These are phyloP conservation scores for Poterioochromonas sp. DNA, from an alignment of 352 stramenopile genomes.

Conservation along the genomic window DNA sequence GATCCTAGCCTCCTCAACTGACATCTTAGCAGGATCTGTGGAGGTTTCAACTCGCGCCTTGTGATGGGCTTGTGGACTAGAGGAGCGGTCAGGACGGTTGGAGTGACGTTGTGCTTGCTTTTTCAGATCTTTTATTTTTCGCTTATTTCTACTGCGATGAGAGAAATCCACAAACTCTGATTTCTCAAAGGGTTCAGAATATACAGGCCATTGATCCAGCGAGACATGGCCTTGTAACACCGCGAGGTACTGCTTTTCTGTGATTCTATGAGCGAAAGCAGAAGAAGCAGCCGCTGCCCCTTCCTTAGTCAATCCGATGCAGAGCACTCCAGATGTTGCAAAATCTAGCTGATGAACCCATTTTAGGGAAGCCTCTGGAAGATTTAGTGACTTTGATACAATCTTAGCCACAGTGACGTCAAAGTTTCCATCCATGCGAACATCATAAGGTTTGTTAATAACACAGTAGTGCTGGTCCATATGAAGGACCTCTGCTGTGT, in stretches of 20 bases:
- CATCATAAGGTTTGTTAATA: constrained; percentile 53
- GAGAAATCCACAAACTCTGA: no score
- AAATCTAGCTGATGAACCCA: constrained; percentile 81
- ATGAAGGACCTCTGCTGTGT: no score
- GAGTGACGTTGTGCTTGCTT: no score
- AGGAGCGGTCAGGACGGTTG: no score
- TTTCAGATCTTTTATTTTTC: no score
- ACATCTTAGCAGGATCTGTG: no score
- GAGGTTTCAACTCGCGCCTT: no score
- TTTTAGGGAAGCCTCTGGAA: constrained; percentile 53
- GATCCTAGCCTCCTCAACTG: no score
- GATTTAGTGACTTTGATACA: background rate
- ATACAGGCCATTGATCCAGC: constrained; percentile 49
- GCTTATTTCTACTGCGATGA: no score
- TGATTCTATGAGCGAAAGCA: constrained; percentile 64
- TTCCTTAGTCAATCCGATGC: constrained; percentile 60
- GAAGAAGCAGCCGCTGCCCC: constrained; percentile 56
- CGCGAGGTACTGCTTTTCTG: constrained; percentile 70
- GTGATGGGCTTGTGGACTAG: no score
- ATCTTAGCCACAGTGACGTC: constrained; percentile 74
- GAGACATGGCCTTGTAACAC: constrained; percentile 61
- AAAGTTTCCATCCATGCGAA: constrained; percentile 70
- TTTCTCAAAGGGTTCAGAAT: no score
- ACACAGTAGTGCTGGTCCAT: background rate
- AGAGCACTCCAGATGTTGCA: constrained; percentile 69